Conservation (phyloP, 73 alveolate genomes). For the Paramecium biaurelia region DNA sequence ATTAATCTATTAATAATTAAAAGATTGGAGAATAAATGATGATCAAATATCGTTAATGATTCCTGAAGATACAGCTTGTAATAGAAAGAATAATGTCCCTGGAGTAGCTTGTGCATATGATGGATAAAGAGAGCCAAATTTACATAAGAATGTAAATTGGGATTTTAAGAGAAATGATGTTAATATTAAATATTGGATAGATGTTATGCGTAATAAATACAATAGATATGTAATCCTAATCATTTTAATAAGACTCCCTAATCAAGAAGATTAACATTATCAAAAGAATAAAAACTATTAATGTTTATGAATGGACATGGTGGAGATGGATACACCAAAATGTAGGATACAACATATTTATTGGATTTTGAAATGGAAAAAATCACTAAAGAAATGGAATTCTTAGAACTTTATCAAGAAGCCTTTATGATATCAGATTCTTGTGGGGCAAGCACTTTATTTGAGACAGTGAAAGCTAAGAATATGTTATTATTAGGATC, state of each 20-base stretch:
- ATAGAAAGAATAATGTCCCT: constrained; percentile 54
- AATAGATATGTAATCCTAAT: constrained; percentile 21
- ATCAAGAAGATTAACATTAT: constrained; percentile 45
- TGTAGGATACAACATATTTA: constrained; percentile 54
- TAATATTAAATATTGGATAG: constrained; percentile 43
- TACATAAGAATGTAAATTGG: constrained; percentile 10
- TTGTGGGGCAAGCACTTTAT: constrained; percentile 58
- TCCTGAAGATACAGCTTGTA: constrained; percentile 65
- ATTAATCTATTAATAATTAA: constrained; percentile 20
- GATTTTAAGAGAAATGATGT: constrained; percentile 59
- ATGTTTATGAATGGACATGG: constrained; percentile 57
- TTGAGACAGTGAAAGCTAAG: constrained; percentile 16
- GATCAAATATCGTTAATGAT: constrained; percentile 57
- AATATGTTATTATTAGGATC: constrained; percentile 39
- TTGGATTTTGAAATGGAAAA: constrained; percentile 56
- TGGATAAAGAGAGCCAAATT: constrained; percentile 47
- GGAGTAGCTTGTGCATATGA: constrained; percentile 56
- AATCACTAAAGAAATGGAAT: constrained; percentile 26
- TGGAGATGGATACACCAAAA: constrained; percentile 60
- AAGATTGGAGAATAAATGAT: constrained; percentile 46
- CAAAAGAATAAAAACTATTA: constrained; percentile 1
- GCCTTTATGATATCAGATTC: constrained; percentile 52
- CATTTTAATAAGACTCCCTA: constrained; percentile 46
- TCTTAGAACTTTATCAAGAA: constrained; percentile 14
- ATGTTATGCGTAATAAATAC: constrained; percentile 50